phyloP scores from a whole-genome alignment of 192 early-diverging fungal genomes.

The Paraglomus brasilianum region DNA sequence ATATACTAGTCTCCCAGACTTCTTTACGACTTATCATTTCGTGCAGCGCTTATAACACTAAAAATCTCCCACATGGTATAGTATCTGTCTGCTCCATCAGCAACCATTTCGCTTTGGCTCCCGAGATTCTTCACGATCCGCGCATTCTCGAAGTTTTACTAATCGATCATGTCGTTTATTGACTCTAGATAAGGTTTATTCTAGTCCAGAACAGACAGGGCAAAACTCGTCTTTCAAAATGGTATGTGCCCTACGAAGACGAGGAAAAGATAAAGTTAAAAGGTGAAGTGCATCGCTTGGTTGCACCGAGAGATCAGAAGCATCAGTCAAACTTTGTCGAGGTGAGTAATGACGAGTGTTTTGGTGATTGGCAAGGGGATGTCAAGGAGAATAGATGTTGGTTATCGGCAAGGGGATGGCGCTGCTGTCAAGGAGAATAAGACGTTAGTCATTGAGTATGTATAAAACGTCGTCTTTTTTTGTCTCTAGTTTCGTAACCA shows the following conservation, averaged over 20 bases:
- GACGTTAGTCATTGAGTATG: too few relatives aligned
- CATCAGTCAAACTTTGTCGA: slow-evolving; percentile 98
- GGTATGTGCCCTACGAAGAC: slow-evolving; percentile 94
- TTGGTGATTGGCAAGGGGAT: too few relatives aligned
- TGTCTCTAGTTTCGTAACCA: slow-evolving; percentile 84
- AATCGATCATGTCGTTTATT: background rate
- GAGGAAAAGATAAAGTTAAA: slow-evolving; percentile 94
- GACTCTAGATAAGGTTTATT: slow-evolving; percentile 82
- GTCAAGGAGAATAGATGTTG: too few relatives aligned
- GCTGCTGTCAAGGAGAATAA: too few relatives aligned
- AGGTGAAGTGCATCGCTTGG: slow-evolving; percentile 91
- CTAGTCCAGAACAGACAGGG: slow-evolving; percentile 98
- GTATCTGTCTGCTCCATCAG: too few relatives aligned
- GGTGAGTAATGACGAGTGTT: slow-evolving; percentile 43
- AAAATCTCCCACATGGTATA: too few relatives aligned
- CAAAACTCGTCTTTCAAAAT: slow-evolving; percentile 95
- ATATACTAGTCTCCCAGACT: too few relatives aligned
- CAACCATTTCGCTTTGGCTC: too few relatives aligned
- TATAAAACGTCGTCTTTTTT: background rate
- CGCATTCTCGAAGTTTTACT: background rate
- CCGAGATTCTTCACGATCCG: too few relatives aligned
- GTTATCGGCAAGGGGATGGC: too few relatives aligned
- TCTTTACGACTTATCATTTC: too few relatives aligned
- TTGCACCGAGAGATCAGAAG: slow-evolving; percentile 95
- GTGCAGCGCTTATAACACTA: too few relatives aligned